phyloP scores from a whole-genome alignment of 2,329 filamentous ascomycete species.

The Colletotrichum chrysophilum region DNA sequence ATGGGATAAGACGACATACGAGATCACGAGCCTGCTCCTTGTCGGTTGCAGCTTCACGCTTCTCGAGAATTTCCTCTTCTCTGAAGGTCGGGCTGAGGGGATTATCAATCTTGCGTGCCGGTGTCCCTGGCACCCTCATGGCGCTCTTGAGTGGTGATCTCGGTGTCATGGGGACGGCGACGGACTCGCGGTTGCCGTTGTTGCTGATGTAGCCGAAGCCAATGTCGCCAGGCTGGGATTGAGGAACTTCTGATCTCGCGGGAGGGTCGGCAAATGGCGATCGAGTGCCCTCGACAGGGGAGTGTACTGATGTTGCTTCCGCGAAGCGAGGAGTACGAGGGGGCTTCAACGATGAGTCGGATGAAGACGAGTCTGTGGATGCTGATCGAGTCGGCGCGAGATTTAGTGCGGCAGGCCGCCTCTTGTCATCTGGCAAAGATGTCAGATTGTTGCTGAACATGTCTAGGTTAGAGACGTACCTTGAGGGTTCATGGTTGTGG shows the following conservation, averaged over 20 bases:
- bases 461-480: conserved; percentile 34
- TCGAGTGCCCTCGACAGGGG: conserved; percentile 66
- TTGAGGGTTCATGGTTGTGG: conserved; percentile 41
- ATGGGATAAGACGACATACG: conserved; percentile 59
- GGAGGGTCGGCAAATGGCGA: conserved; percentile 67
- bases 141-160: conserved; percentile 88
- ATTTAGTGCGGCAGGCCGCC: conserved; percentile 61
- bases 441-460: conserved; percentile 23
- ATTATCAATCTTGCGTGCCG: conserved; percentile 74
- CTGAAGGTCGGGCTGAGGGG: conserved; percentile 90
- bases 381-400: conserved; percentile 54
- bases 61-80: conserved; percentile 87
- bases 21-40: conserved; percentile 87
- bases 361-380: conserved; percentile 56
- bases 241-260: conserved; percentile 60
- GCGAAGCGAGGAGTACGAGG: conserved; percentile 81
- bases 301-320: conserved; percentile 80
- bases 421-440: conserved; percentile 55
- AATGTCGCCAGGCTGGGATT: conserved; percentile 81
- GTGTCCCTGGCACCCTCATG: conserved; percentile 84
- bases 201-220: conserved; percentile 87
- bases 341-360: conserved; percentile 64
- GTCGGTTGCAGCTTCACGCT: conserved; percentile 80
- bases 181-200: conserved; percentile 51
- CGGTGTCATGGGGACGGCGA: conserved; percentile 70